Evolutionary conservation across 208 protist genomes (phyloP), one percentile per base, ranked within the genome.

Genomic region (Herpetomonas tarakana): DNA sequence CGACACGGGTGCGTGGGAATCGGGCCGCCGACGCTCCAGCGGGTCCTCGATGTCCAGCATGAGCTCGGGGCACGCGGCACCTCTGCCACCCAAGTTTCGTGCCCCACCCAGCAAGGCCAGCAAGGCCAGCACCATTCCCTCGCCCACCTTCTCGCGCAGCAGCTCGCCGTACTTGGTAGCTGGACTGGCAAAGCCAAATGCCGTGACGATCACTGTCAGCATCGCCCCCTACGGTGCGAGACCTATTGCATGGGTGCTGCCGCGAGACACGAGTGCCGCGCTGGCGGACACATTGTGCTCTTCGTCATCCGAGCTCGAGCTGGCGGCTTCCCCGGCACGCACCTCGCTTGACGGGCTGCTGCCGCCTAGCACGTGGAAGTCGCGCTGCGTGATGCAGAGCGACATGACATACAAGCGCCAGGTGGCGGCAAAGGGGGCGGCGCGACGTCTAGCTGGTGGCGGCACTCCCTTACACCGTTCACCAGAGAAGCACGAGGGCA

Each of bases 191-290:
- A n/a, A n/a, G n/a, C n/a, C n/a, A n/a, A n/a, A n/a, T n/a, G 54
- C 44, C 31, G 35, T 73, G 6, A 41, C 39, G 7, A 25, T 78
- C 24, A 46, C 21, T 1, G 58, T 67, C 0, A 62, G 52, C 22
- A 56, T 89, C 47, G 64, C 69, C 44, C 82, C 82, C 21, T 78
- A 72, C 60, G 78, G 72, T 18, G 74, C 82, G 14, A 65, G 68
- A 12, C 82, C 75, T 19, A 77, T 85, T 25, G 78, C 71, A 19
- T 85, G 75, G 75, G 69, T 81, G 61, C 46, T 82, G 44, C 57
- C 2, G 49, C 62, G 39, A 58, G 53, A 41, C 35, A 6, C 9
- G 9, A 14, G 35, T 41, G 35, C 9, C 6, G 35, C 9, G 35
- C 35, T 41, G 35, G 35, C 6, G 9, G 6, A 41, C 7, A 27